A percentile compares a stretch with the other conserved stretches of the same genome.
These are phyloP conservation scores for Nannochloris sp. DNA, from an alignment of 139 green algal genomes.

Conservation along the genomic window DNA sequence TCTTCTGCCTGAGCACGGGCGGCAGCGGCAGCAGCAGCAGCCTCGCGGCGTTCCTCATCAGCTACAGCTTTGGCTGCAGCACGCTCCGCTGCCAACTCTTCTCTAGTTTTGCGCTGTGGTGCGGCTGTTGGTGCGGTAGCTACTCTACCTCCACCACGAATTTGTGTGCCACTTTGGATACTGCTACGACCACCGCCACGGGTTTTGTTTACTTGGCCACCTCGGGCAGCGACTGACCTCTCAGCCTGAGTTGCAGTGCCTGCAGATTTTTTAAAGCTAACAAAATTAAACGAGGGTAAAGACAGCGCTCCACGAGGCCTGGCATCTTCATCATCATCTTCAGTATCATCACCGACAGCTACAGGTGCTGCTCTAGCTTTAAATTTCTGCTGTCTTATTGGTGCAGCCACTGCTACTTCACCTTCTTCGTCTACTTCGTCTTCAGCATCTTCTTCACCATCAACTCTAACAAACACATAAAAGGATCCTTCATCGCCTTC, in stretches of 20 bases:
- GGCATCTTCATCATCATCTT: neutral
- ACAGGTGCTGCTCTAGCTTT: neutral
- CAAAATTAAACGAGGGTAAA: neutral
- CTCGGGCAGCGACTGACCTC: neutral
- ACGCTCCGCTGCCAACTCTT: too few species aligned
- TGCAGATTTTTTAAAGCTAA: neutral
- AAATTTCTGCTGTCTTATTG: neutral
- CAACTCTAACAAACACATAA: constrained; percentile 9
- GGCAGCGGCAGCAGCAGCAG: neutral
- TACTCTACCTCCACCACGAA: too few species aligned
- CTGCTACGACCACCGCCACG: too few species aligned
- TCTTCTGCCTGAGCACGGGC: neutral
- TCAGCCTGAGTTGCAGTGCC: neutral
- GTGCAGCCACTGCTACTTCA: neutral
- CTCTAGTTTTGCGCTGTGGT: neutral
- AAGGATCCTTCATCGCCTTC: constrained; percentile 1
- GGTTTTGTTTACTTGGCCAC: neutral
- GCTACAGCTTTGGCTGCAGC: neutral
- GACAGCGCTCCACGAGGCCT: too few species aligned
- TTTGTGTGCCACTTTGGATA: too few species aligned
- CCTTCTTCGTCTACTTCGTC: constrained; percentile 1
- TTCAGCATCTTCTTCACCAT: neutral
- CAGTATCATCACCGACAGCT: neutral
- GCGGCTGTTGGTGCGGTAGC: neutral
- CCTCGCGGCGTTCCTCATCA: constrained; percentile 8